Evolutionary conservation across 2,329 filamentous ascomycete genomes (phyloP), one percentile per base, ranked within the genome.

Genomic region (Exophiala spinifera): DNA sequence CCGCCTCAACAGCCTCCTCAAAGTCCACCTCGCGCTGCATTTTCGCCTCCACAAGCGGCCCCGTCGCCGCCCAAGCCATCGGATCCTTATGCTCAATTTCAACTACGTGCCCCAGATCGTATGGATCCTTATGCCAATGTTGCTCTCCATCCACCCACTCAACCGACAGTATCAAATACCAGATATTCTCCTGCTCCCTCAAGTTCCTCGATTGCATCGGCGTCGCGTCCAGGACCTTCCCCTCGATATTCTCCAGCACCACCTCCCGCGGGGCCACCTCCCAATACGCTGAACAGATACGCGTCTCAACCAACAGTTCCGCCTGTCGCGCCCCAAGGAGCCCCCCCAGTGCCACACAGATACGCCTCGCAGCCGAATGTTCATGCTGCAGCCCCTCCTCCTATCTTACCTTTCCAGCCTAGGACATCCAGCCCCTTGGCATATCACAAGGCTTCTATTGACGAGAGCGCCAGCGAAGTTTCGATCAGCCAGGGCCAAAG

Each of bases 391-490:
- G 56, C 56, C 21, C 34, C 54, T 28, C 46, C 58, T 10, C 58
- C 57, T 28, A 63, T 70, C 13, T 73, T 82, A 56, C 74, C 79
- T 3, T 85, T 84, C 66, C 79, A 82, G 39, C 83, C 83, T 15
- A 76, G 83, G 52, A 85, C 82, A 5, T 85, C 82, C n/a, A 85
- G 83, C 66, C 83, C 83, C 14, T 72, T 86, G 14, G 82, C 82
- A 28, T 77, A 79, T 46, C 79, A 75, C 50, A 60, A 57, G 44
- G 51, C 36, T 20, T 61, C 61, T 2, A 46, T 57, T 36, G 62
- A 59, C 25, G 55, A 61, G 45, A 53, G 39, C 25, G 47, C 50
- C 14, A 37, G 53, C 33, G 36, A 31, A 19, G 7, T 48, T 10
- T 40, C 47, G 21, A 28, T 71, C 7, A 20, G 40, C 8, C 46